phyloP scores from a whole-genome alignment of 768 basidiomycete genomes.

The Xanthoconium stramineum region DNA sequence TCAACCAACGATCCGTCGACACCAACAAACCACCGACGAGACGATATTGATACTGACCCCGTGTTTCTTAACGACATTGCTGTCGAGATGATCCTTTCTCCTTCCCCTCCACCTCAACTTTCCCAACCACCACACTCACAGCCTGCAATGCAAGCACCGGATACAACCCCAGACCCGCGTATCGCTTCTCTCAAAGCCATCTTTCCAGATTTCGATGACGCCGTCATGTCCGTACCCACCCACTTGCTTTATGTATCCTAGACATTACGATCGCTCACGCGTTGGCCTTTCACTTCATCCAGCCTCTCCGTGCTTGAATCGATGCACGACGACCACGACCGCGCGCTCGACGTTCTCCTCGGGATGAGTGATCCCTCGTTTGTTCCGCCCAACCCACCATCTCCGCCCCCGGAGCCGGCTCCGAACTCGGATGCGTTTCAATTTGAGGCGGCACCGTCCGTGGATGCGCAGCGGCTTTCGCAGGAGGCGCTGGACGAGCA shows the following conservation, averaged over 20 bases:
- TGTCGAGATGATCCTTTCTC: conserved; percentile 18
- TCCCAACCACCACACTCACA: not conserved
- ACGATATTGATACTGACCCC: not conserved
- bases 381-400: conserved; percentile 33
- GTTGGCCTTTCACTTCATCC: not conserved
- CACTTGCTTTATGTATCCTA: not conserved
- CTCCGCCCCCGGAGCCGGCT: not conserved
- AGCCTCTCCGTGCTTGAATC: conserved; percentile 73
- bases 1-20: not conserved
- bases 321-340: conserved; percentile 66
- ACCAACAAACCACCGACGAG: not conserved
- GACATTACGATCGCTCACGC: not conserved
- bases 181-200: conserved; percentile 57
- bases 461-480: conserved; percentile 23
- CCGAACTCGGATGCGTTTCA: not conserved
- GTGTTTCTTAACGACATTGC: not conserved
- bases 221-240: conserved; percentile 52
- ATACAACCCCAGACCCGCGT: conserved; percentile 38
- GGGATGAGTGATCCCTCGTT: conserved; percentile 87
- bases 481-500: conserved; percentile 79
- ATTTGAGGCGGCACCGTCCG: conserved; percentile 22
- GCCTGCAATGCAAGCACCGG: not conserved
- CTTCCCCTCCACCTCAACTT: conserved; percentile 12
- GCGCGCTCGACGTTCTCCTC: conserved; percentile 71
- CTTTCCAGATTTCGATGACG: conserved; percentile 79